Percentiles rank a stretch among this genome's conserved stretches.
Conservation (phyloP, 306 rosid species). For the Begonia loranthoides region DNA sequence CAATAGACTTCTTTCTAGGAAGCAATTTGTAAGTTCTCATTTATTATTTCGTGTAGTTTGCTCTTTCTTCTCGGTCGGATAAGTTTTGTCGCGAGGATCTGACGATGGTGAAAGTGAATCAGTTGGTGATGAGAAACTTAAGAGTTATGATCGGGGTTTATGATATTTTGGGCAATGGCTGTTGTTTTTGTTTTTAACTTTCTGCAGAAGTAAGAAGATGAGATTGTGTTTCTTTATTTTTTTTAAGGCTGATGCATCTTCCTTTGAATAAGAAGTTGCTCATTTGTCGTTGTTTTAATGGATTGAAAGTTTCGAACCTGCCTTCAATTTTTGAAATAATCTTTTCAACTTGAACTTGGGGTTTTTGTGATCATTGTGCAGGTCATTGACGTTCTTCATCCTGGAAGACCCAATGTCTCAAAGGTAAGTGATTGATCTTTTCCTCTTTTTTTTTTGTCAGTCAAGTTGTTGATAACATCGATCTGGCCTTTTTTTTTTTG, state of each 20-base stretch:
- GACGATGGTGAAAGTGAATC: neutral
- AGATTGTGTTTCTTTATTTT: neutral
- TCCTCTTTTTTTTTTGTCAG: neutral
- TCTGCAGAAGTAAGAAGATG: neutral
- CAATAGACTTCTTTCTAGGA: conserved; percentile 77
- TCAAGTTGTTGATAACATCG: too few relatives aligned
- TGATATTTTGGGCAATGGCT: neutral
- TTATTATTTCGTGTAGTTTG: neutral
- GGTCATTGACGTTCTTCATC: conserved; percentile 85
- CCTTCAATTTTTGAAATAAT: neutral
- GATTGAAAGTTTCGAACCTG: neutral
- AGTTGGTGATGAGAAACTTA: neutral
- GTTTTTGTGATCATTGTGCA: conserved; percentile 6
- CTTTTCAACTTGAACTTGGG: too few relatives aligned
- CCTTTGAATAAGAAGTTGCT: neutral
- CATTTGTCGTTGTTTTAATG: neutral
- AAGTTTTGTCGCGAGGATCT: neutral
- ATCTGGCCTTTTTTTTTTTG: too few relatives aligned
- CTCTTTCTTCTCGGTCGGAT: neutral
- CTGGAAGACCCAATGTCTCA: conserved; percentile 87
- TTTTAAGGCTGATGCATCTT: neutral
- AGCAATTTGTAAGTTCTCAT: conserved; percentile 63
- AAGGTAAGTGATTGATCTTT: conserved; percentile 22
- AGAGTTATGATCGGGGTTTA: neutral
- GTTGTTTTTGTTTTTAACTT: neutral